phyloP scores from a whole-genome alignment of 768 basidiomycete genomes.

The Naganishia vishniacii region DNA sequence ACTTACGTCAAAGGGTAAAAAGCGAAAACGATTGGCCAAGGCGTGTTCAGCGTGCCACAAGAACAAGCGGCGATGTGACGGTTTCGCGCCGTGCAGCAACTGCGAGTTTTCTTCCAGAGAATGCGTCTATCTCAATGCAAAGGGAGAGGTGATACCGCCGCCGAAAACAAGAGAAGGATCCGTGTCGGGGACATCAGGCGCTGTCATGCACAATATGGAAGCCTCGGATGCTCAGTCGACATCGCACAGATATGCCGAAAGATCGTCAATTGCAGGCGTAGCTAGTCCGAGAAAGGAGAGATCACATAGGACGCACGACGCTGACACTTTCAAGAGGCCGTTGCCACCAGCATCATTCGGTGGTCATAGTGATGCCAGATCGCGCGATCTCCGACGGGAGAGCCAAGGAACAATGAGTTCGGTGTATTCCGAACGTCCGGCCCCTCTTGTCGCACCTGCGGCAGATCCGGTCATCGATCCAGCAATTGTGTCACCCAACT shows the following conservation, averaged over 20 bases:
- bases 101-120: constrained; percentile 46
- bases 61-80: constrained; percentile 48
- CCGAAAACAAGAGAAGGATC: constrained; percentile 28
- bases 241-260: not conserved
- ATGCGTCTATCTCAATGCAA: constrained; percentile 45
- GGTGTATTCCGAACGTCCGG: constrained; percentile 8
- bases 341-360: not conserved
- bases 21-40: constrained; percentile 47
- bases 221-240: not conserved
- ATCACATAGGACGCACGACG: not conserved
- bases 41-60: constrained; percentile 49
- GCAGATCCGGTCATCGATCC: not conserved
- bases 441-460: not conserved
- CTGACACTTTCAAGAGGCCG: constrained; percentile 9
- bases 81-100: constrained; percentile 47
- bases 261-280: not conserved
- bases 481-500: not conserved
- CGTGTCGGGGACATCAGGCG: constrained; percentile 1
- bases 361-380: not conserved
- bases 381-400: constrained; percentile 1
- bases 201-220: not conserved
- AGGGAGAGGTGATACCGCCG: constrained; percentile 45
- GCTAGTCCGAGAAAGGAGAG: not conserved
- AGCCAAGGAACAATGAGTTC: constrained; percentile 10
- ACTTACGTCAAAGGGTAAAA: constrained; percentile 46